Conservation (phyloP, 164 flowering plant genomes). For the Annona cherimola region DNA sequence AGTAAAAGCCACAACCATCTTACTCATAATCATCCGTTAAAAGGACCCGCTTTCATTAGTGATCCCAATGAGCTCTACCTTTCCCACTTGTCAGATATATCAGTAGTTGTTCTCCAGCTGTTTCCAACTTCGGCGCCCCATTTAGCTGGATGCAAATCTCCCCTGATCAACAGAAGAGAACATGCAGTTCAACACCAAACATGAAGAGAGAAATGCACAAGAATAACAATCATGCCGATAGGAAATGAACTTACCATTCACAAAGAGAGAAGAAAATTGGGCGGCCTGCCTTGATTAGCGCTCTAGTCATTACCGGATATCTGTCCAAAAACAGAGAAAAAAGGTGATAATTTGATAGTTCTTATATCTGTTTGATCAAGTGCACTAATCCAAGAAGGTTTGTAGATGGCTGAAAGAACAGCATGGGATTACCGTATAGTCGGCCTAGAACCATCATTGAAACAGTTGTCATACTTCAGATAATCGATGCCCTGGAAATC, state of each 20-base stretch:
- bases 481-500: slow-evolving; percentile 43
- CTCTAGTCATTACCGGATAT: slow-evolving; percentile 57
- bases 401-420: neutral
- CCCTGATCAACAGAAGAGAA: slow-evolving; percentile 29
- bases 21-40: neutral
- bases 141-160: slow-evolving; percentile 56
- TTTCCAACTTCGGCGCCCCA: slow-evolving; percentile 63
- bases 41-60: neutral
- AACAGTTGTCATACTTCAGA: slow-evolving; percentile 56
- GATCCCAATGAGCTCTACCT: slow-evolving; percentile 21
- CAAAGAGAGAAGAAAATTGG: slow-evolving; percentile 63
- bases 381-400: neutral
- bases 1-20: slow-evolving; percentile 7
- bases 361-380: neutral
- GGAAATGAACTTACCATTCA: slow-evolving; percentile 42
- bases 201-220: neutral
- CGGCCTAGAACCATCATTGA: slow-evolving; percentile 32
- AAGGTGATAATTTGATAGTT: neutral
- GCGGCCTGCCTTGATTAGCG: slow-evolving; percentile 52
- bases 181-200: neutral
- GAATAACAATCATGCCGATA: neutral
- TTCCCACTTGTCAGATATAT: slow-evolving; percentile 54
- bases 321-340: slow-evolving; percentile 16
- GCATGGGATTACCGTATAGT: slow-evolving; percentile 25
- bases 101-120: slow-evolving; percentile 75